Evolutionary conservation across 805 yeast species (phyloP).

Genomic region (Saccharomycopsis microspora): DNA sequence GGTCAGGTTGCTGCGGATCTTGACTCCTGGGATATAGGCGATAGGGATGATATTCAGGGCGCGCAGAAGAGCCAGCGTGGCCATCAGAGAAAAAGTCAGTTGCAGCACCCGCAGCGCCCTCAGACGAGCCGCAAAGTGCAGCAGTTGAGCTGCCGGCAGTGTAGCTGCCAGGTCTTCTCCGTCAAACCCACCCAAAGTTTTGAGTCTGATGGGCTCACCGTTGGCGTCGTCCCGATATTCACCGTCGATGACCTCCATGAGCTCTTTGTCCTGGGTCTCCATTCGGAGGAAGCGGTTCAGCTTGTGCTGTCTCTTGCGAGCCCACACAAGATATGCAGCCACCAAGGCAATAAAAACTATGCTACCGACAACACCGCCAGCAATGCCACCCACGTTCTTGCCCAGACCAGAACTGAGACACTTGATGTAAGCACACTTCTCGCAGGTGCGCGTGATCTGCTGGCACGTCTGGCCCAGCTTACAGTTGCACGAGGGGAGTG

Average conservation of each 20-base stretch:
- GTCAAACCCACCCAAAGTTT: neutral
- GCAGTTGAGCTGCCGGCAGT: neutral
- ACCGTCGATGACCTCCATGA: constrained; percentile 6
- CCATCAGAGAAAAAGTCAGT: constrained; percentile 22
- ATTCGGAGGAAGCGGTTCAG: constrained; percentile 9
- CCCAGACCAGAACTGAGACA: constrained; percentile 1
- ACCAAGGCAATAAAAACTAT: constrained; percentile 8
- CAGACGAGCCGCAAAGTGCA: neutral
- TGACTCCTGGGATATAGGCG: constrained; percentile 91
- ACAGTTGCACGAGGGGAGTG: constrained; percentile 5
- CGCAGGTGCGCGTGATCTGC: constrained; percentile 4
- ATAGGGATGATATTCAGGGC: constrained; percentile 86
- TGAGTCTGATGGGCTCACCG: neutral
- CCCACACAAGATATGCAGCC: constrained; percentile 13
- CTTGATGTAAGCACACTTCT: constrained; percentile 5
- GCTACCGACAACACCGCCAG: constrained; percentile 16
- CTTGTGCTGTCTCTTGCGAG: constrained; percentile 11
- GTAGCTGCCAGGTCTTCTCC: constrained; percentile 1
- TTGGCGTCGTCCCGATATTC: neutral
- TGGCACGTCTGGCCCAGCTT: constrained; percentile 4
- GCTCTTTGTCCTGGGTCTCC: constrained; percentile 15
- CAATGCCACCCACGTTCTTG: constrained; percentile 16
- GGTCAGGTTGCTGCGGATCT: constrained; percentile 39
- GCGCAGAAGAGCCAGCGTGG: constrained; percentile 60
- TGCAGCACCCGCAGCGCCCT: constrained; percentile 9